Conservation (phyloP, 148 eudicot species). For the Rhododendron molle region DNA sequence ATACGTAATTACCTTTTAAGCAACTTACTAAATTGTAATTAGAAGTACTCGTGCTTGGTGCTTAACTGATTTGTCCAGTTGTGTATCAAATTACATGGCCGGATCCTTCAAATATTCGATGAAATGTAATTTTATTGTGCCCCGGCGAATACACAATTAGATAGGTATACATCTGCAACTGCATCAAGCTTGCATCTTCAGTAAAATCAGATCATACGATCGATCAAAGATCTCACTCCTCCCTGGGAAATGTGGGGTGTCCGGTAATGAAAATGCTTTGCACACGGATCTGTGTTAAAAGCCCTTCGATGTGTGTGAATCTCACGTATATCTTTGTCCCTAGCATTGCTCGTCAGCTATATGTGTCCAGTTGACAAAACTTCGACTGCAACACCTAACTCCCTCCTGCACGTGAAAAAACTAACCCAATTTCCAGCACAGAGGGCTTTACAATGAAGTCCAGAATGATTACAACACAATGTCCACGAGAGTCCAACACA, state of each 20-base stretch:
- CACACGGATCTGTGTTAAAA: background rate
- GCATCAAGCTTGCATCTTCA: background rate
- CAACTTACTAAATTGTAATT: background rate
- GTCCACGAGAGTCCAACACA: background rate
- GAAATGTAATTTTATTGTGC: conserved; percentile 6
- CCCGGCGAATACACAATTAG: background rate
- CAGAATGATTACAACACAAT: background rate
- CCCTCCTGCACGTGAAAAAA: background rate
- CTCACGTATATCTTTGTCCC: background rate
- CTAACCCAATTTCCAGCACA: background rate
- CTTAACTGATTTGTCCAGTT: background rate
- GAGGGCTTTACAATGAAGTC: background rate
- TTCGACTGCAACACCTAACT: background rate
- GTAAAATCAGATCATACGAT: conserved; percentile 7
- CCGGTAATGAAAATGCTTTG: background rate
- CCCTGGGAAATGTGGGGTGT: conserved; percentile 17
- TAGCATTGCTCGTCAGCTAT: background rate
- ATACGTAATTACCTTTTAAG: background rate
- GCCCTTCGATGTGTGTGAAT: background rate
- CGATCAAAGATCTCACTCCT: conserved; percentile 12
- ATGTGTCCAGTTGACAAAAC: background rate
- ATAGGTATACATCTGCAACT: background rate
- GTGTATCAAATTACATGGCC: background rate
- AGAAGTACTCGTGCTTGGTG: background rate
- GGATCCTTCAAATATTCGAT: background rate